Evolutionary conservation across 371 early-diverging fungal genomes (phyloP), one percentile per base, ranked within the genome.

Genomic region (Mucor sp.): DNA sequence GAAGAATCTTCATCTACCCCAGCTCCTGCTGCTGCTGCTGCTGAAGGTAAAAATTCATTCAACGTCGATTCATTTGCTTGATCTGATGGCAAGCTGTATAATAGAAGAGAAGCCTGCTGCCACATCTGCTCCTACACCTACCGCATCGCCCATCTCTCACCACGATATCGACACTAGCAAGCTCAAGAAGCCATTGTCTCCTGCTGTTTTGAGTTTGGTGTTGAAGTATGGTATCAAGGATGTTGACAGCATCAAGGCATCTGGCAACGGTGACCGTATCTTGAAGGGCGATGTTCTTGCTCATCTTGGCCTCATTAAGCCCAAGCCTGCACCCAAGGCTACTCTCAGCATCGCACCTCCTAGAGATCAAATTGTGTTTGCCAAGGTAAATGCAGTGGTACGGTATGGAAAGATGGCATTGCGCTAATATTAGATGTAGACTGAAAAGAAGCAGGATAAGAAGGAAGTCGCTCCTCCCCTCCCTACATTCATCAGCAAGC

Each of bases 221-320:
- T 69, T 83, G 23, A 75, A 79, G 60, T 83, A 91, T 75, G 86
- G 89, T 41, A 82, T 90, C 70, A 67, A 80, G 85, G 75, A 90
- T 94, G 68, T 75, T 56, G 58, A 60, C 35, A 66, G 69, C 17
- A 84, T 84, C 62, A 74, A 81, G 62, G 92, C 95, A 5, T 90
- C 95, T 25, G 98, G 98, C 17, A 95, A 97, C 37, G 88, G 91
- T 64, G 95, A 95, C 15, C 90, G 97, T 63, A 89, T 98, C 61
- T 77, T 97, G 62, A 95, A 97, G 84, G 91, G 92, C 33, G 98
- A 98, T 74, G 93, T 97, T 0, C 81, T 94, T 58, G 86, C 82
- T 43, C 95, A 88, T 76, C 74, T 93, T 62, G 87, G 88, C 35
- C 64, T 83, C 60, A 89, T 89, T 66, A 69, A 79, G 35, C 76